Evolutionary conservation across 306 rosid species (phyloP).

Genomic region (Gastrolobium villosum): DNA sequence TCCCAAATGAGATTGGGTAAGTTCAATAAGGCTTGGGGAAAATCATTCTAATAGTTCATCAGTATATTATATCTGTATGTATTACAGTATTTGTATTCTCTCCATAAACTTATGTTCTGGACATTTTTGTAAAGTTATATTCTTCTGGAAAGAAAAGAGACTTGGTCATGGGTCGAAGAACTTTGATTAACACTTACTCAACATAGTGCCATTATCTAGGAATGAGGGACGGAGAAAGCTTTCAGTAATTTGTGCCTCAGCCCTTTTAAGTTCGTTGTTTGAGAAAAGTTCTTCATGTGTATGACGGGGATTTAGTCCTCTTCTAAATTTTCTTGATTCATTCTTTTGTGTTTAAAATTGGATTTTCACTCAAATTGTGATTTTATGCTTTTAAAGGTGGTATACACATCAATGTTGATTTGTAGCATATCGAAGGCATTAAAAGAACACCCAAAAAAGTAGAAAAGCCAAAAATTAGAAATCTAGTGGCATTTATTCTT

Average conservation of each 20-base stretch:
- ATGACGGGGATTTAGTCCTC: slow-evolving; percentile 1
- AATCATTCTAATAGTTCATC: slow-evolving; percentile 23
- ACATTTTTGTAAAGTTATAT: background rate
- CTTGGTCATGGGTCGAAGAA: background rate
- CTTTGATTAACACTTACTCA: background rate
- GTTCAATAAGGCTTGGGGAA: no score
- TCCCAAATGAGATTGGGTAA: no score
- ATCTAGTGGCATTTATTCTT: background rate
- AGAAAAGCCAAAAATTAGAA: slow-evolving; percentile 8
- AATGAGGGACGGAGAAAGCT: background rate
- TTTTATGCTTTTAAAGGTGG: slow-evolving; percentile 9
- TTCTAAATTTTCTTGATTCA: background rate
- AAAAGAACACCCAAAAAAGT: background rate
- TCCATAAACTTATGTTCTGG: background rate
- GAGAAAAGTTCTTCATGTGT: slow-evolving; percentile 13
- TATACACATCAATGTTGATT: slow-evolving; percentile 3
- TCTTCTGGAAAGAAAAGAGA: background rate
- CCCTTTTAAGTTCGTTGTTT: background rate
- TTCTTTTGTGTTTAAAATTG: background rate
- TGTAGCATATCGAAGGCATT: slow-evolving; percentile 7
- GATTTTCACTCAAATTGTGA: background rate
- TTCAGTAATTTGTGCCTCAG: slow-evolving; percentile 1
- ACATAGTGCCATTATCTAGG: background rate
- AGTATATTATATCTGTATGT: background rate
- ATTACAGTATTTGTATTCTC: background rate